phyloP scores from a whole-genome alignment of 208 protist species.

The Wallacemonas sp. region DNA sequence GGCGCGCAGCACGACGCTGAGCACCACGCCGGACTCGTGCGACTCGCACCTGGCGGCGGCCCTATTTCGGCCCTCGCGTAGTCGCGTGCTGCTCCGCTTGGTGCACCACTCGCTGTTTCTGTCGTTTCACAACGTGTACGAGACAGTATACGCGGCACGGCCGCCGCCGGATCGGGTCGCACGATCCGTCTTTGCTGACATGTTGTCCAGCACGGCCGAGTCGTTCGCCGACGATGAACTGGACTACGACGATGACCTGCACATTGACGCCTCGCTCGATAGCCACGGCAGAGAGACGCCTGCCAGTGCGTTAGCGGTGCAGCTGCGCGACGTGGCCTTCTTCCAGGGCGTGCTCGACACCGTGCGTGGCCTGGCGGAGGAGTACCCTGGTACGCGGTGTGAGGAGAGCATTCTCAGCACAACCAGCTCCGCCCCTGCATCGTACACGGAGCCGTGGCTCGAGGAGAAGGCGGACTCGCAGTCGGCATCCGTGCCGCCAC shows the following conservation, averaged over 20 bases:
- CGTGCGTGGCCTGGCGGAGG: conserved; percentile 58
- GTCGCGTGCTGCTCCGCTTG: conserved; percentile 70
- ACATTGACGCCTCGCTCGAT: neutral
- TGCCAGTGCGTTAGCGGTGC: conserved; percentile 14
- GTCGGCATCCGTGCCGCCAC: neutral
- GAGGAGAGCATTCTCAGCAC: conserved; percentile 64
- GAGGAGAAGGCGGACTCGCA: conserved; percentile 15
- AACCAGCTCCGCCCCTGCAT: neutral
- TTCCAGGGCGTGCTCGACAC: conserved; percentile 58
- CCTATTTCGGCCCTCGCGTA: conserved; percentile 24
- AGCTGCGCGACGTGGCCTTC: conserved; percentile 27
- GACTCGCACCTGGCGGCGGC: too few species aligned
- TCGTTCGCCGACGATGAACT: neutral
- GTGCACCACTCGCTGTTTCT: conserved; percentile 80
- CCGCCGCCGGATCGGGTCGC: neutral
- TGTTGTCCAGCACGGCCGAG: neutral
- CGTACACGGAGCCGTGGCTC: conserved; percentile 2
- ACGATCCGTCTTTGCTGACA: neutral
- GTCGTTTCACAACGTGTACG: conserved; percentile 60
- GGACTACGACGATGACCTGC: neutral
- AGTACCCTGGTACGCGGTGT: conserved; percentile 63
- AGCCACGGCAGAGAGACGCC: conserved; percentile 4
- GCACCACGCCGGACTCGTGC: too few species aligned
- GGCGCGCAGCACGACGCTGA: neutral
- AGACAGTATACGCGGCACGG: neutral